phyloP scores from a whole-genome alignment of 1,284 basidiomycete genomes.

The Erythrobasidium hasegawianum region DNA sequence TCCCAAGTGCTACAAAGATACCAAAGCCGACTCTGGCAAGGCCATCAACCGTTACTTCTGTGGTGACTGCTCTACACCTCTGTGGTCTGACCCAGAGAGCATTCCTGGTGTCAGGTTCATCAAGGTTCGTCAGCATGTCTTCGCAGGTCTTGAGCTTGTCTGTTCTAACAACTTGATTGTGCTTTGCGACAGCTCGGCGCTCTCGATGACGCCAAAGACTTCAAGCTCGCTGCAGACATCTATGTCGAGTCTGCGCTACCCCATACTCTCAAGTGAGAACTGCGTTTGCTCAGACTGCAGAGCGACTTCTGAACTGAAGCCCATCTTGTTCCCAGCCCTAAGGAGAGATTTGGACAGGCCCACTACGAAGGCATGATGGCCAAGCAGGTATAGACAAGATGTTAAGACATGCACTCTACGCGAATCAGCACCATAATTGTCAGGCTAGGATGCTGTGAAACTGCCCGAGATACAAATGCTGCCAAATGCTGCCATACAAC shows the following conservation, averaged over 20 bases:
- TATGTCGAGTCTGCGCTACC: slow-evolving; percentile 26
- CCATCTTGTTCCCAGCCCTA: slow-evolving; percentile 4
- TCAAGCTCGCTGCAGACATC: slow-evolving; percentile 36
- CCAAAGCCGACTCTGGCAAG: slow-evolving; percentile 33
- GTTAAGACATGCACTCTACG: no score
- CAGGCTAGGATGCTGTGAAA: no score
- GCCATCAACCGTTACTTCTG: slow-evolving; percentile 36
- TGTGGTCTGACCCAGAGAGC: slow-evolving; percentile 11
- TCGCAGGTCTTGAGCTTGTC: no score
- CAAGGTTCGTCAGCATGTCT: slow-evolving; percentile 13
- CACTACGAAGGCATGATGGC: slow-evolving; percentile 38
- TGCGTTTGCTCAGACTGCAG: neutral
- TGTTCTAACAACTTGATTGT: no score
- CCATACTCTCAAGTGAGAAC: slow-evolving; percentile 1
- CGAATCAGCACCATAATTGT: no score
- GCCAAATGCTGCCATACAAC: no score
- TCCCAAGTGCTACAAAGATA: slow-evolving; percentile 29
- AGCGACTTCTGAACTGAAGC: neutral
- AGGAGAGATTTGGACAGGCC: slow-evolving; percentile 22
- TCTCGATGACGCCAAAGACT: slow-evolving; percentile 32
- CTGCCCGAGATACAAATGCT: no score
- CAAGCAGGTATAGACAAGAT: slow-evolving; percentile 27
- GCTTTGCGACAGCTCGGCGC: slow-evolving; percentile 32
- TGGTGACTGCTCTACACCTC: slow-evolving; percentile 18
- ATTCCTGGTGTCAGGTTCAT: slow-evolving; percentile 34